These are phyloP conservation scores for Citrus medica DNA, from an alignment of 345 rosid species.

Conservation along the genomic window DNA sequence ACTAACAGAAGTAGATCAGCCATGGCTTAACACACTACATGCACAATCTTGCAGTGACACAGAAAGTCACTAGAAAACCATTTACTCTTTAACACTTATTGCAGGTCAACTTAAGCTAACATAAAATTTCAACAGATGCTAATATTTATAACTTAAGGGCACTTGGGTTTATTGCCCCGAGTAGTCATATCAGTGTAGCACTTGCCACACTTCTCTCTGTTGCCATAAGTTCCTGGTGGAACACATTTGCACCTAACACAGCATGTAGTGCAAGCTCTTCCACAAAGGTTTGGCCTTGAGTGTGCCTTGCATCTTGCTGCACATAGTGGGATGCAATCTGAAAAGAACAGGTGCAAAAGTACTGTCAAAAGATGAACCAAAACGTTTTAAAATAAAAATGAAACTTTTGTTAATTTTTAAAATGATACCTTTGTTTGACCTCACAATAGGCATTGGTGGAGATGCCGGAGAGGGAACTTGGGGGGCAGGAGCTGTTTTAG, in stretches of 20 bases:
- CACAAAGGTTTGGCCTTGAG: conserved; percentile 62
- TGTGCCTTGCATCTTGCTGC: conserved; percentile 67
- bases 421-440: conserved; percentile 50
- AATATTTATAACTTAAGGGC: conserved; percentile 42
- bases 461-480: conserved; percentile 5
- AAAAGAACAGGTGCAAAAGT: background rate
- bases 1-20: background rate
- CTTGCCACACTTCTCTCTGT: conserved; percentile 75
- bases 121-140: background rate
- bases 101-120: background rate
- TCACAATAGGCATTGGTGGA: conserved; percentile 42
- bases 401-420: too few species aligned
- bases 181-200: conserved; percentile 90
- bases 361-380: background rate
- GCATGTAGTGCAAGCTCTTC: conserved; percentile 85
- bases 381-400: background rate
- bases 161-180: conserved; percentile 52
- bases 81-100: conserved; percentile 7
- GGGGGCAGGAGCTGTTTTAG: conserved; percentile 8
- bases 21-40: background rate
- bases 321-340: conserved; percentile 78
- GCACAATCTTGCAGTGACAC: conserved; percentile 2
- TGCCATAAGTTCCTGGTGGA: conserved; percentile 93
- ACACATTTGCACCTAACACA: conserved; percentile 92
- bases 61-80: background rate